phyloP scores from a whole-genome alignment of 768 basidiomycete species.

The Hygrophoropsis aurantiaca region DNA sequence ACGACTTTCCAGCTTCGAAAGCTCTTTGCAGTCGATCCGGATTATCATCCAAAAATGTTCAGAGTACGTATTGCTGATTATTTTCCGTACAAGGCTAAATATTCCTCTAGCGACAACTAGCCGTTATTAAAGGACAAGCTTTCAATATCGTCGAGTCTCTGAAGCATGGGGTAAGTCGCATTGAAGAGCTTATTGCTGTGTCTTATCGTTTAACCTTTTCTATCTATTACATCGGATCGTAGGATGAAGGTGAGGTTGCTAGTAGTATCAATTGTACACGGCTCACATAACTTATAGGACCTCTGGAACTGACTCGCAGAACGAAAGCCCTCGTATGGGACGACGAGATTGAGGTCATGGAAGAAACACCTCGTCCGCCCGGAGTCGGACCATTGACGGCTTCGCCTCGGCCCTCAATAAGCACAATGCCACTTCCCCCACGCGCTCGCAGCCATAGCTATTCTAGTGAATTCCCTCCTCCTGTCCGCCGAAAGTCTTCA shows the following conservation, averaged over 20 bases:
- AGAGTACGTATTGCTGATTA: slow-evolving; percentile 43
- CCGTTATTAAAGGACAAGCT: slow-evolving; percentile 93
- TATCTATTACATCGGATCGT: slow-evolving; percentile 4
- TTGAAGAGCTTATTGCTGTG: background rate
- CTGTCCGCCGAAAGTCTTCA: slow-evolving; percentile 59
- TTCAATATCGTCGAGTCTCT: slow-evolving; percentile 88
- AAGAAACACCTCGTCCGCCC: slow-evolving; percentile 43
- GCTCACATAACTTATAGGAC: slow-evolving; percentile 48
- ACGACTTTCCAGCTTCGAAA: slow-evolving; percentile 77
- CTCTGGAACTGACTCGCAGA: slow-evolving; percentile 84
- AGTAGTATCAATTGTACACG: background rate
- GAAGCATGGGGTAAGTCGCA: slow-evolving; percentile 61
- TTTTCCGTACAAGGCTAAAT: slow-evolving; percentile 5
- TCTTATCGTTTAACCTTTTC: slow-evolving; percentile 4
- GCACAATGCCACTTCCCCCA: slow-evolving; percentile 55
- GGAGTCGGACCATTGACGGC: slow-evolving; percentile 30
- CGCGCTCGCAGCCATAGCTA: slow-evolving; percentile 59
- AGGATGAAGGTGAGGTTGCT: slow-evolving; percentile 69
- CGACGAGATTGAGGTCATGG: slow-evolving; percentile 75
- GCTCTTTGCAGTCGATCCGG: slow-evolving; percentile 78
- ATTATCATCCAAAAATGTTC: slow-evolving; percentile 91
- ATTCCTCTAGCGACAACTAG: slow-evolving; percentile 66
- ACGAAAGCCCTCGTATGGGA: slow-evolving; percentile 82
- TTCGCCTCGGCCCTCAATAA: slow-evolving; percentile 64
- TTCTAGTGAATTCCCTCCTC: slow-evolving; percentile 72